Percentiles rank a stretch among this genome's conserved stretches.
These are phyloP conservation scores for Discostella stelligeroides DNA, from an alignment of 108 stramenopile species.

Conservation along the genomic window DNA sequence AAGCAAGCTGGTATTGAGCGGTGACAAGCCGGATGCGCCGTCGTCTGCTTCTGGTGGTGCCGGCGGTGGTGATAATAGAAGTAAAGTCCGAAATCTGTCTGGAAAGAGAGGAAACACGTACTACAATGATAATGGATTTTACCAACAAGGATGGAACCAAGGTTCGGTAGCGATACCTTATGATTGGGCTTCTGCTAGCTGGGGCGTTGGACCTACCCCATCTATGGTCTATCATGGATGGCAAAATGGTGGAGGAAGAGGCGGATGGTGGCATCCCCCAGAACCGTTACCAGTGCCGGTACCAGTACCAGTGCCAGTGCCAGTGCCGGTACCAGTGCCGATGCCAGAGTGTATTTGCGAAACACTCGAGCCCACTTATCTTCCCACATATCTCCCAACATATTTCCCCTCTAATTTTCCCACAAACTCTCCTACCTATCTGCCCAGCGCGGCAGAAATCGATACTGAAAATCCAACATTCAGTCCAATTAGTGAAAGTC, in stretches of 20 bases:
- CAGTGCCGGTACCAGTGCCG: too few relatives aligned
- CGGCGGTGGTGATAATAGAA: neutral
- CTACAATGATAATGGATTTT: neutral
- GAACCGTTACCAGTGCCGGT: neutral
- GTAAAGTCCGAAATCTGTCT: too few relatives aligned
- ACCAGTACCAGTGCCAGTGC: too few relatives aligned
- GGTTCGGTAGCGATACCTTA: neutral
- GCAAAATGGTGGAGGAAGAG: neutral
- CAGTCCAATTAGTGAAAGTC: neutral
- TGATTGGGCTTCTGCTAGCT: too few relatives aligned
- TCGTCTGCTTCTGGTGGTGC: neutral
- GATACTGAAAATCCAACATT: too few relatives aligned
- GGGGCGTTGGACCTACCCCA: too few relatives aligned
- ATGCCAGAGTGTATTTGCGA: too few relatives aligned
- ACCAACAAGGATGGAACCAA: neutral
- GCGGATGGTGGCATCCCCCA: neutral
- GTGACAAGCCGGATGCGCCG: too few relatives aligned
- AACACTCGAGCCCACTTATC: constrained; percentile 1
- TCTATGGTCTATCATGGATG: neutral
- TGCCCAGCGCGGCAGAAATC: neutral
- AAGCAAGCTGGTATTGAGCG: neutral
- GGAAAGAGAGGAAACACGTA: neutral
- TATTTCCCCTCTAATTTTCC: neutral
- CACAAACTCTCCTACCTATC: neutral
- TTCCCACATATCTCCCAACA: constrained; percentile 7